Evolutionary conservation across 805 yeast genomes (phyloP).

Genomic region (Metschnikowia koreensis): DNA sequence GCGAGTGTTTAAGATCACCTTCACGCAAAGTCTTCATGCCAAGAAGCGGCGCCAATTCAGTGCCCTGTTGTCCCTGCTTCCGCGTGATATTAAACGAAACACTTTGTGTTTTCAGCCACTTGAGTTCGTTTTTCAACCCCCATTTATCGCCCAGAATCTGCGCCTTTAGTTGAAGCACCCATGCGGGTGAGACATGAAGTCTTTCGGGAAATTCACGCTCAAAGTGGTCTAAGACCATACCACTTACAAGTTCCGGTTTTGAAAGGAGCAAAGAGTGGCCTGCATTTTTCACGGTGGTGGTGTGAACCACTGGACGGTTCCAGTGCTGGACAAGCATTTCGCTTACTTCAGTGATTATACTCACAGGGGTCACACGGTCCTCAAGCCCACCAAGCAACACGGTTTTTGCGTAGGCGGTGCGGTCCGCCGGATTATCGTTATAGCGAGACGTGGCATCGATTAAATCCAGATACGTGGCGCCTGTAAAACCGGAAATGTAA

Average conservation of each 20-base stretch:
- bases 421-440: constrained; percentile 32
- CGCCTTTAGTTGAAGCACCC: constrained; percentile 68
- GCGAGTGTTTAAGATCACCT: constrained; percentile 60
- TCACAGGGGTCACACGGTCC: constrained; percentile 56
- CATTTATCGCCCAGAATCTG: constrained; percentile 68
- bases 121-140: constrained; percentile 73
- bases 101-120: constrained; percentile 60
- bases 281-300: constrained; percentile 44
- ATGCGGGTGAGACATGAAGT: constrained; percentile 59
- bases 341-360: constrained; percentile 30
- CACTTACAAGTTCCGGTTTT: constrained; percentile 63
- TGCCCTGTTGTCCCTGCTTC: constrained; percentile 21
- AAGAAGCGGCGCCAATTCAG: constrained; percentile 46
- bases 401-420: constrained; percentile 39
- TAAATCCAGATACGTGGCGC: constrained; percentile 46
- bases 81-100: constrained; percentile 44
- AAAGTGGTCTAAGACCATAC: constrained; percentile 57
- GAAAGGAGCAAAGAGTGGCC: constrained; percentile 67
- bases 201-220: constrained; percentile 46
- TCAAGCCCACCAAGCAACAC: constrained; percentile 57
- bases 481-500: constrained; percentile 50
- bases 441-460: constrained; percentile 35
- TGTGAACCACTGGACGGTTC: constrained; percentile 28
- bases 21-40: constrained; percentile 78
- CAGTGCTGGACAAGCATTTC: constrained; percentile 24